These are phyloP conservation scores for Aspergillus bertholletiae DNA, from an alignment of 495 filamentous ascomycete species.

Conservation along the genomic window DNA sequence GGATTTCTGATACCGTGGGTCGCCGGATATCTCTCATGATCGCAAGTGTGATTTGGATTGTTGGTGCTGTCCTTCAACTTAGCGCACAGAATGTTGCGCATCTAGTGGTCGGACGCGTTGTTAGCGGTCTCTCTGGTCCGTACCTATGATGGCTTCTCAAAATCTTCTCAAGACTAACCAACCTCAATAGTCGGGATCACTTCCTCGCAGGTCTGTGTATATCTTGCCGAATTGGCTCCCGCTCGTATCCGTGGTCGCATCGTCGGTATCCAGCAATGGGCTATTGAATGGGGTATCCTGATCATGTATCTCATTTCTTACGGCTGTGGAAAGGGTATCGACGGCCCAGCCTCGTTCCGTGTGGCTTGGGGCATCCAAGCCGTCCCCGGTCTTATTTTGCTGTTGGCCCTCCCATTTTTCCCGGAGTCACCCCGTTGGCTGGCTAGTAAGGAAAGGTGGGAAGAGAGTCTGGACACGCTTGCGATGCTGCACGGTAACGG, in stretches of 20 bases:
- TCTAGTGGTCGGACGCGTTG: constrained; percentile 65
- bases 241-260: constrained; percentile 64
- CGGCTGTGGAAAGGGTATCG: constrained; percentile 55
- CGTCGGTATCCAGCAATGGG: constrained; percentile 71
- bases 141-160: background rate
- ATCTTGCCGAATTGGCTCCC: constrained; percentile 69
- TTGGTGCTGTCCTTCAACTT: constrained; percentile 66
- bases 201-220: constrained; percentile 78
- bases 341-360: constrained; percentile 57
- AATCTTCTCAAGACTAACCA: background rate
- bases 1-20: constrained; percentile 62
- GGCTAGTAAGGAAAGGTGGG: constrained; percentile 61
- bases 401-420: constrained; percentile 64
- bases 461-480: constrained; percentile 65
- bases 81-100: constrained; percentile 56
- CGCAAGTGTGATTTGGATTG: constrained; percentile 67
- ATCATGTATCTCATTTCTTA: constrained; percentile 62
- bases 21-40: constrained; percentile 62
- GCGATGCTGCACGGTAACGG: constrained; percentile 67
- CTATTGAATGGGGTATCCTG: constrained; percentile 68
- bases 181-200: constrained; percentile 58
- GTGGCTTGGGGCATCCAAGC: constrained; percentile 73
- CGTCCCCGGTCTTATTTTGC: constrained; percentile 60
- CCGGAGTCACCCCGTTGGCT: constrained; percentile 73
- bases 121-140: constrained; percentile 60